Evolutionary conservation across 2,329 filamentous ascomycete species (phyloP).

Genomic region (Thermoascus crustaceus): DNA sequence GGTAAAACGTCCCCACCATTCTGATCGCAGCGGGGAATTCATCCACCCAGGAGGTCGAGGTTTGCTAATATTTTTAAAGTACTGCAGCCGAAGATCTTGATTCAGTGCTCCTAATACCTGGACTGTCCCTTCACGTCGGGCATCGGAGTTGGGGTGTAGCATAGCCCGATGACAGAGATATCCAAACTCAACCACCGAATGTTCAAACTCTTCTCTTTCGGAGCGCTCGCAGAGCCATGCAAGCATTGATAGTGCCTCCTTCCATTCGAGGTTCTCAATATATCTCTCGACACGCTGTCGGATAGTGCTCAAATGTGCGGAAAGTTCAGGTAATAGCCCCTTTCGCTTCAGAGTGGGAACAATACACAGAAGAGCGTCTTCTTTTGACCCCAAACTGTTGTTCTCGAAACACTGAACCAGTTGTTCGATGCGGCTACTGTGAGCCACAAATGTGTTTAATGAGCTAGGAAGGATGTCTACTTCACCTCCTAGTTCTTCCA

Average conservation of each 20-base stretch:
- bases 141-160: conserved; percentile 4
- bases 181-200: conserved; percentile 18
- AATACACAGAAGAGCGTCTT: conserved; percentile 26
- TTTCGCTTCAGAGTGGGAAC: conserved; percentile 16
- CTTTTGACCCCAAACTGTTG: conserved; percentile 16
- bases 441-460: conserved; percentile 10
- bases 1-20: conserved; percentile 14
- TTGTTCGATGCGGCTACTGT: conserved; percentile 17
- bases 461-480: conserved; percentile 11
- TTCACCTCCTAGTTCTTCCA: conserved; percentile 11
- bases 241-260: conserved; percentile 12
- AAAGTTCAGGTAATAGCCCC: conserved; percentile 15
- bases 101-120: conserved; percentile 5
- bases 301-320: conserved; percentile 11
- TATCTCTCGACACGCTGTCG: conserved; percentile 6
- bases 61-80: conserved; percentile 4
- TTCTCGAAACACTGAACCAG: conserved; percentile 18
- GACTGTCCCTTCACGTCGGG: conserved; percentile 9
- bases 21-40: background rate
- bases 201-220: conserved; percentile 15
- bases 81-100: conserved; percentile 9
- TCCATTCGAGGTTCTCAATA: conserved; percentile 13
- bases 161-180: conserved; percentile 20
- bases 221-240: conserved; percentile 21
- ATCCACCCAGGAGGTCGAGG: conserved; percentile 8